Evolutionary conservation across 306 rosid genomes (phyloP), one percentile per base, ranked within the genome.

Genomic region (Malus sylvestris): DNA sequence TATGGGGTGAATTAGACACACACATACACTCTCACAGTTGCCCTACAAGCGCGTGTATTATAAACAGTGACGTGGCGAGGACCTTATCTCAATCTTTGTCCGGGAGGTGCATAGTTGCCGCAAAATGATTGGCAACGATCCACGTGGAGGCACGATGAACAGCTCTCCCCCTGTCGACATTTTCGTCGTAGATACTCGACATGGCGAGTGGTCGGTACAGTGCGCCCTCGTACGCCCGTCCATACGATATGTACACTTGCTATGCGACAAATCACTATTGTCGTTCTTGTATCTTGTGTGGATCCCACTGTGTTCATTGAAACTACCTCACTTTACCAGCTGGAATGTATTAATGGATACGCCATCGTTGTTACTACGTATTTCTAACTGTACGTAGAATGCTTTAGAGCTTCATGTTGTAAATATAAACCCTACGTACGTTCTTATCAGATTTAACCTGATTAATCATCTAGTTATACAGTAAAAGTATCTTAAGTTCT

Each of bases 141-240:
- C 51, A 76, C 66, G 57, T 76, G 79, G 79, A 12, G 46, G 19
- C 53, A 23, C 32, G 44, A 9, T 19, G 52, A 16, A 23, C 72
- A 14, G 33, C 45, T 40, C 13, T 33, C 32, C 32, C 32, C 62
- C n/a, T 18, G 51, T 75, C 20, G 57, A 25, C 11, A 25, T 16
- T 71, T 42, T 32, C 22, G 49, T 20, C 40, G 59, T 61, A 16
- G 42, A 33, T 40, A 62, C 71, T 63, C 1, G 40, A 8, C 42
- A 16, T 29, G 35, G 53, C 8, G 55, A 32, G 3, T 27, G 79
- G 66, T 33, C 66, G 65, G 65, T 51, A 49, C 61, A 13, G 29
- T 22, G 66, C 1, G 78, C 73, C 74, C 74, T 57, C 74, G 74
- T 57, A 76, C 74, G 15, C 59, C 40, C 33, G 68, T 68, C 80